These are phyloP conservation scores for Nannochloropsis oceanica DNA, from an alignment of 108 stramenopile species.

Conservation along the genomic window DNA sequence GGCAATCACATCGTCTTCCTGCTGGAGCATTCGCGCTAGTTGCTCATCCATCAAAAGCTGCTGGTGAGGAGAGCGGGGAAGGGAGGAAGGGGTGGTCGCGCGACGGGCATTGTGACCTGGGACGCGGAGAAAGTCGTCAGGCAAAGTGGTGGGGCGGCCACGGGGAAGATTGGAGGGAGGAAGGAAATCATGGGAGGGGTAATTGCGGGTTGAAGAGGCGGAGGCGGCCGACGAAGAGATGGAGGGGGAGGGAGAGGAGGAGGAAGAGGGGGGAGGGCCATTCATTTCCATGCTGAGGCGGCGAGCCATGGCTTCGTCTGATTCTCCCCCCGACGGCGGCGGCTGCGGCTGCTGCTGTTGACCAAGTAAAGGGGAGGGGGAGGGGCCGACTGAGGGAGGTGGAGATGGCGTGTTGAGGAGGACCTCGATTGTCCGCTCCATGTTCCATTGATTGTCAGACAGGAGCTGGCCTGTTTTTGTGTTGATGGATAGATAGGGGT, in stretches of 20 bases:
- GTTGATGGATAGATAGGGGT: not conserved
- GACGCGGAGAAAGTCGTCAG: not conserved
- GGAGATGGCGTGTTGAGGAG: not conserved
- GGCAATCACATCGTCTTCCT: not conserved
- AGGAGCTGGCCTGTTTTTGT: not conserved
- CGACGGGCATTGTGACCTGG: not conserved
- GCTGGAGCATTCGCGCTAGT: not conserved
- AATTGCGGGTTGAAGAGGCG: not conserved
- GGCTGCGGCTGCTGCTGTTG: not conserved
- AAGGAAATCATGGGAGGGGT: not conserved
- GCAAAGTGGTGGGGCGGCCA: not conserved
- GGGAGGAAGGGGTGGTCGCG: not conserved
- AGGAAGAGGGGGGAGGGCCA: not conserved
- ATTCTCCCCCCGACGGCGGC: not conserved
- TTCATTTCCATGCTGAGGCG: not conserved
- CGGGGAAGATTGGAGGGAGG: not conserved
- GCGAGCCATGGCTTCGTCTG: not conserved
- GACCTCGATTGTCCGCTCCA: not conserved
- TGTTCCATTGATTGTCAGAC: not conserved
- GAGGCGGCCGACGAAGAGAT: not conserved
- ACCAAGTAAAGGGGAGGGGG: not conserved
- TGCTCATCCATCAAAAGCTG: not conserved
- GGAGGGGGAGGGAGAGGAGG: not conserved
- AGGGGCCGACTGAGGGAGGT: not conserved
- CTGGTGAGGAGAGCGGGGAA: not conserved